Base-by-base conservation (phyloP, 192 early-diverging fungal genomes). In the Haplosporangium gracile region DNA sequence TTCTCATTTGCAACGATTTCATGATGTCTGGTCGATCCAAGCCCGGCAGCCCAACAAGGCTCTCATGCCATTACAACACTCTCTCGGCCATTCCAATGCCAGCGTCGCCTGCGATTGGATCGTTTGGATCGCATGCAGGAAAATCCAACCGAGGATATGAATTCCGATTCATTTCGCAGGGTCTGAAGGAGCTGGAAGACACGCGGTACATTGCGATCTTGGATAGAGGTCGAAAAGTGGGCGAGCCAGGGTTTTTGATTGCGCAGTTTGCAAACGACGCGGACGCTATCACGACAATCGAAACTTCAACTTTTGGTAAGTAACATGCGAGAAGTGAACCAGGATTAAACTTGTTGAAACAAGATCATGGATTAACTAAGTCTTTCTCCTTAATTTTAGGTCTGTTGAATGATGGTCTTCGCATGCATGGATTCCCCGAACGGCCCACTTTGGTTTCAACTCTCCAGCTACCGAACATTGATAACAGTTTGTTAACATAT, bases 401-500 rank as follows among this genome's bases (percentile, higher is more conserved):
- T 0, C 79, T 89, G 15, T 68, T 88, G 71, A 85, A 82, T 32
- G 51, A 89, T 72, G 89, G 89, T 4, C 80, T 88, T 39, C 73
- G 87, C 34, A 22, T 89, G 43, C 80, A 88, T 74, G 82, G 74
- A n/a, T 84, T 89, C 47, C 85, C 89, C 4, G 86, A 85, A 49
- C 39, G 78, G 10, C 51, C 82, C 18, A 75, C 88, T 16, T 72
- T 93, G 26, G 79, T 92, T 5, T 91, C 92, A 5, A 82, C 82
- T 55, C 75, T 93, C 36, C 88, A 79, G 51, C 81, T 93, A 26
- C 91, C 92, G 18, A 82, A 87, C 32, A 89, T 93, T 65, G 89
- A 92, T 75, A 93, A 88, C 65, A 88, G 89, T 22, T 78, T 93
- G 51, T 74, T 93, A 29, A 90, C 91, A 0, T 93, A 92, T 74